Base-by-base conservation (phyloP, 352 stramenopile species). In the Pythium scleroteichum region DNA sequence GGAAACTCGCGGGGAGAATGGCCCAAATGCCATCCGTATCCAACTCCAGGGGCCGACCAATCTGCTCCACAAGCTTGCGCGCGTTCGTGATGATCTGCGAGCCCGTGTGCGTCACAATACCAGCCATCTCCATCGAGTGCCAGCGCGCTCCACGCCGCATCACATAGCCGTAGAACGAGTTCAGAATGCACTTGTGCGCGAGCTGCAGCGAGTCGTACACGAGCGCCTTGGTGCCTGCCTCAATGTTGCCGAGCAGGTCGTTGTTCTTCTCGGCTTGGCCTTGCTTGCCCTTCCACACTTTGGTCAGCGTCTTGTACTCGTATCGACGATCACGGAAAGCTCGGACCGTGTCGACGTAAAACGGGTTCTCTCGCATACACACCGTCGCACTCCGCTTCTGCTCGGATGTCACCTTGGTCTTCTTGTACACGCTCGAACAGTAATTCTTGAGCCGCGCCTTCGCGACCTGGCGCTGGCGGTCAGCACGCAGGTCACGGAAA, bases 21-120 rank as follows among this genome's bases (percentile, higher is more conserved):
- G 97, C 99, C 98, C 98, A 99, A 76, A 99, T 99, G 61, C 98
- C 98, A 85, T 99, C 98, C 3, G 98, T 99, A 78, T 99, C 97
- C 7, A 99, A 79, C 67, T 99, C 98, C 13, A 99, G 73, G 12
- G 97, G 97, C 10, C 97, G 89, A 8, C 98, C 98, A 60, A 99
- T 90, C 68, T 95, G 87, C 61, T 98, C 93, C 0, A 98, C 92
- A 6, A 98, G 69, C 61, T 96, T 84, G 20, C 96, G 85, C 45
- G 95, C 94, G 51, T 97, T 92, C 7, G 89, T 99, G 73, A 99
- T 99, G 45, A 99, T 97, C 69, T 97, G 90, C 4, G 96, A 97
- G 24, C 98, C 98, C 14, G 96, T 99, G 71, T 99, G 95, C 0
- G 98, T 99, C 6, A 99, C 97, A 57, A 99, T 99, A 42, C 85